A percentile compares a stretch with the other conserved stretches of the same genome.
These are phyloP conservation scores for Theobroma cacao DNA, from an alignment of 345 rosid species.

Conservation along the genomic window DNA sequence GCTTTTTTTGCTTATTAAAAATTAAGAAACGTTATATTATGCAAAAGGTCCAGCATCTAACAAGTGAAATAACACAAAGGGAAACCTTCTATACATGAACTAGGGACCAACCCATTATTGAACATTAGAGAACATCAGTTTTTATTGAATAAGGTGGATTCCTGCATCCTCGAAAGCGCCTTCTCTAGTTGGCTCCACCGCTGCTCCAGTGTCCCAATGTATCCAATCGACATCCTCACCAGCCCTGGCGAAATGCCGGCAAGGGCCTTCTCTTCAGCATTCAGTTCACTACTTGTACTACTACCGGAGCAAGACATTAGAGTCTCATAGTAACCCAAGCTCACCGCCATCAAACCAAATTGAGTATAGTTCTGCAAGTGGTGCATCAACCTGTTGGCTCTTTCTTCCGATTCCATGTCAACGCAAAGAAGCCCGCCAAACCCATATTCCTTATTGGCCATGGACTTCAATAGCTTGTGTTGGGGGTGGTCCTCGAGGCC, in stretches of 20 bases:
- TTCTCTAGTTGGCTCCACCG: slow-evolving; percentile 82
- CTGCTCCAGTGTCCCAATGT: slow-evolving; percentile 85
- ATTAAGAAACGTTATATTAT: not conserved
- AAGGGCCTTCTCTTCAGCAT: slow-evolving; percentile 56
- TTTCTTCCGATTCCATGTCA: slow-evolving; percentile 88
- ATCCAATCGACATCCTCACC: slow-evolving; percentile 86
- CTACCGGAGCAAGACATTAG: slow-evolving; percentile 94
- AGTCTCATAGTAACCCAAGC: slow-evolving; percentile 92
- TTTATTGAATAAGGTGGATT: slow-evolving; percentile 14
- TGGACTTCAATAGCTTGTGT: slow-evolving; percentile 55
- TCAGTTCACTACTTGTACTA: slow-evolving; percentile 89
- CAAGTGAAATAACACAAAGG: not conserved
- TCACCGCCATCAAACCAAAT: slow-evolving; percentile 96
- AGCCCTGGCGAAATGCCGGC: slow-evolving; percentile 95
- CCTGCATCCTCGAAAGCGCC: slow-evolving; percentile 63
- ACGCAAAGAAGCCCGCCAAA: slow-evolving; percentile 77
- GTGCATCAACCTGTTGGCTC: slow-evolving; percentile 74
- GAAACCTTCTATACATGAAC: not conserved
- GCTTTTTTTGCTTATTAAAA: too few species aligned
- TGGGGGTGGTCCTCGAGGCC: slow-evolving; percentile 86
- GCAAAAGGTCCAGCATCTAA: not conserved
- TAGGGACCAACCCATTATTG: not conserved
- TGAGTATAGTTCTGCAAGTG: slow-evolving; percentile 71
- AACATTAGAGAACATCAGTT: not conserved
- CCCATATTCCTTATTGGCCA: slow-evolving; percentile 71